Conservation (phyloP, 257 asterid species). For the Linderniella brevidens region DNA sequence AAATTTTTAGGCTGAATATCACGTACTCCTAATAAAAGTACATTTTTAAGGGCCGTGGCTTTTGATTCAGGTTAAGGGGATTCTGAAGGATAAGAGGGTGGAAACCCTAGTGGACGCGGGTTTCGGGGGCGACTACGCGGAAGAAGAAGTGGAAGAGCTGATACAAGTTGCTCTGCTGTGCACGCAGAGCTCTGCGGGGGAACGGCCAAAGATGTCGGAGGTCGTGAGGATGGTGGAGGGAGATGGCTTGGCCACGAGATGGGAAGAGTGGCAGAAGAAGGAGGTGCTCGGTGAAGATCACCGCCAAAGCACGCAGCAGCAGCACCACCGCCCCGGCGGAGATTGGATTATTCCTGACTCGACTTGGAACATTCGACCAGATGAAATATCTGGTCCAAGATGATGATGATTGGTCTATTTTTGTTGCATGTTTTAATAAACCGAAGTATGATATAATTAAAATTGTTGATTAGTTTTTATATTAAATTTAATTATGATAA, state of each 20-base stretch:
- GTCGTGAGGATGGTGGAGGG: conserved; percentile 91
- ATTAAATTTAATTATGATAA: too few species aligned
- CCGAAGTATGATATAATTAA: too few species aligned
- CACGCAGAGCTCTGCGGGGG: conserved; percentile 50
- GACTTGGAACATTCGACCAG: conserved; percentile 53
- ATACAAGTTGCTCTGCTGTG: conserved; percentile 89
- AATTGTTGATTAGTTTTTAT: too few species aligned
- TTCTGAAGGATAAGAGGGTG: conserved; percentile 58
- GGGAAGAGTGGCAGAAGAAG: conserved; percentile 96
- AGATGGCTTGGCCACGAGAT: conserved; percentile 80
- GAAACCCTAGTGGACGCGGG: conserved; percentile 62
- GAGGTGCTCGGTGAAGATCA: too few species aligned
- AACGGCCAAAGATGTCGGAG: conserved; percentile 92
- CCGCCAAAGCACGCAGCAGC: conserved; percentile 39
- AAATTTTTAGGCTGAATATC: too few species aligned
- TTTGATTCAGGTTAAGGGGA: conserved; percentile 60
- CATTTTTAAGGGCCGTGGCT: too few species aligned
- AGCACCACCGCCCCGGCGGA: conserved; percentile 20
- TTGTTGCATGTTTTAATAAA: too few species aligned
- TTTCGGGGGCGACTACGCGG: conserved; percentile 49
- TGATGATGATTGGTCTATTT: conserved; percentile 14
- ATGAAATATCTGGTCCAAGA: conserved; percentile 82
- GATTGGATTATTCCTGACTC: conserved; percentile 62
- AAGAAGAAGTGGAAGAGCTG: conserved; percentile 70
- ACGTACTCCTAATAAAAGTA: too few species aligned